Base-by-base conservation (phyloP, 2,329 filamentous ascomycete species). In the Aspergillus vadensis region DNA sequence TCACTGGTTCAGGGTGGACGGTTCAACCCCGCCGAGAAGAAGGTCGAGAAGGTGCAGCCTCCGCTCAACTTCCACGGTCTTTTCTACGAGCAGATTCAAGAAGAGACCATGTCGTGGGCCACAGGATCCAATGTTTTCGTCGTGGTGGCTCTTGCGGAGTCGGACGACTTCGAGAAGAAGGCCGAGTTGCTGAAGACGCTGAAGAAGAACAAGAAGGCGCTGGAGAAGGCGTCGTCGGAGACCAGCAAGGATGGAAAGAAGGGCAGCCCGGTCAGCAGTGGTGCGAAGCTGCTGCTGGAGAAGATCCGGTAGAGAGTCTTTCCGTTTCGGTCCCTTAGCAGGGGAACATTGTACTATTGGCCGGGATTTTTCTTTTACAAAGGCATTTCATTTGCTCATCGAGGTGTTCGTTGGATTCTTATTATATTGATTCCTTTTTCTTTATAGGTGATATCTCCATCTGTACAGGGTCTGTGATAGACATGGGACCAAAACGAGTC, bases 51-150 rank as follows among this genome's bases (percentile, higher is more conserved):
- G 21, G 83, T 90, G 2, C 87, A 92, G 52, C 92, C 92, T 15
- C 84, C 91, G 7, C 82, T 98, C 58, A 84, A 88, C 53, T 99
- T 99, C 74, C 87, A 91, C 62, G 85, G 90, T 65, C 80, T 90
- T 52, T 82, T 99, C n/a, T 98, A 94, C 74, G 86, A 88, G 5
- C 81, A 90, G 63, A 93, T 98, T 75, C 86, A 90, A 73, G 85
- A 88, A 0, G 81, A 91, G 66, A 79, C 96, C 23, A 76, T 95
- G 60, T 81, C 86, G 19, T 99, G 95, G 95, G 93, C 94, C 0
- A 93, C 88, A 0, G 91, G 93, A 0, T 85, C 89, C 1, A 92
- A 92, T 67, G 91, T 91, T 1, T 98, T 97, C 69, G 91, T 96
- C 10, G 84, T 97, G 4, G 85, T 98, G 25, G 90, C 88, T 15